Percentiles rank a stretch among this genome's conserved stretches.
These are phyloP conservation scores for Raddia guianensis DNA, from an alignment of 176 grass and related monocot genomes.

Conservation along the genomic window DNA sequence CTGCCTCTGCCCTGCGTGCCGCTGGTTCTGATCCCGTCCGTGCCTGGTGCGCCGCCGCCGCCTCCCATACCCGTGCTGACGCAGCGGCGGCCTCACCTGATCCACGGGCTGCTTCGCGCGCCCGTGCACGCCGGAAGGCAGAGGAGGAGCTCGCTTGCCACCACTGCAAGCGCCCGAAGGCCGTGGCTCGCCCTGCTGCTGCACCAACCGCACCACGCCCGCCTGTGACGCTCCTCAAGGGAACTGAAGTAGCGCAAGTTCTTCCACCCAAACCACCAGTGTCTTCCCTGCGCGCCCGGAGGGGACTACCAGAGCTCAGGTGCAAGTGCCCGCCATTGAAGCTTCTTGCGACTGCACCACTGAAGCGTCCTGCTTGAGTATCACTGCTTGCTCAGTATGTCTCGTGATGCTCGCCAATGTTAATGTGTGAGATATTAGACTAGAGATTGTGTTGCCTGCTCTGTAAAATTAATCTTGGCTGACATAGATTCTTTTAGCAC, in stretches of 20 bases:
- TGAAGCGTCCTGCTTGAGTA: background rate
- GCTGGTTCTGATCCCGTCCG: background rate
- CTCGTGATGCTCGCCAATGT: background rate
- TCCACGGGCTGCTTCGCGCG: background rate
- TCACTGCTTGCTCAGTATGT: background rate
- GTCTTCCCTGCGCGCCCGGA: too few relatives aligned
- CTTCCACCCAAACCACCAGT: too few relatives aligned
- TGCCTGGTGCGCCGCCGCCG: background rate
- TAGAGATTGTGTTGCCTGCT: background rate
- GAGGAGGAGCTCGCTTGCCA: background rate
- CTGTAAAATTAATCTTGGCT: slow-evolving; percentile 3
- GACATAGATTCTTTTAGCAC: background rate
- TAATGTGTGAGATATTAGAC: background rate
- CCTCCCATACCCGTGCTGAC: background rate
- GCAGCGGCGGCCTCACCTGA: background rate
- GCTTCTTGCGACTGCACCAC: background rate
- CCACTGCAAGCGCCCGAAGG: background rate
- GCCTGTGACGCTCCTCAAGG: background rate
- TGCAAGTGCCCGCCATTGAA: background rate
- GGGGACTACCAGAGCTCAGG: too few relatives aligned
- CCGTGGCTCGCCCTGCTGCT: background rate
- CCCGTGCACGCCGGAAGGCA: background rate
- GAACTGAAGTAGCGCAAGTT: too few relatives aligned
- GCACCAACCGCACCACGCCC: background rate
- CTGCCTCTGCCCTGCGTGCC: background rate